Base-by-base conservation (phyloP, 1,139 yeast genomes). In the Geotrichum candidum region DNA sequence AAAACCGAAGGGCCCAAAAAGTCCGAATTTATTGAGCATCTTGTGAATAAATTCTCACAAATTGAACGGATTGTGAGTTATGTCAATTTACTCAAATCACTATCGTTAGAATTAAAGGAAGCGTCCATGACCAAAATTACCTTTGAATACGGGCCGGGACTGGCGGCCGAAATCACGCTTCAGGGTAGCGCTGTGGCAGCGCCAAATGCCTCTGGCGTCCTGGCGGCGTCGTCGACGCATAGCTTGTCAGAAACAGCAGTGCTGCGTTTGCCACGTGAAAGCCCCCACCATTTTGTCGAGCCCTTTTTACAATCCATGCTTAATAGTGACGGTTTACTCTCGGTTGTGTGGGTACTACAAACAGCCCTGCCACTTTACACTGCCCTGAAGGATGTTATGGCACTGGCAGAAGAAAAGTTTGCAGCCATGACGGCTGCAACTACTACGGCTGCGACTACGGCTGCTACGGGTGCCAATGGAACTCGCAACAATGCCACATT, bases 31-130 rank as follows among this genome's bases (percentile, higher is more conserved):
- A 64, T 70, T 10, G 60, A 61, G 45, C 58, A 59, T 7, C 60
- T 70, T 5, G 59, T 63, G 7, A 57, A 61, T 6, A 64, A 68
- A 31, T 65, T 72, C 27, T 61, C 67, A 15, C 72, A 68, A 59
- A 67, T 72, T 56, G 73, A 72, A 52, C 66, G 70, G 11, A 71
- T 71, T 58, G 73, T 72, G 22, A 67, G 69, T 61, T 71, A 69
- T 58, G 67, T 71, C 46, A 70, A 69, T 35, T 65, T 70, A 52
- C 64, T 72, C 59, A 66, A 68, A 59, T 63, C 69, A 35, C 65
- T 68, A 62, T 61, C 65, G 0, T 65, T 72, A 51, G 68, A 66
- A 22, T 60, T 72, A 51, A 63, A 61, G 10, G 68, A 68, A 9
- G 72, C 73, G 1, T 68, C 73, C 9, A 72, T 72, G 74, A 65